Evolutionary conservation across 495 filamentous ascomycete genomes (phyloP).

Genomic region (Hypoxylon fuscum): DNA sequence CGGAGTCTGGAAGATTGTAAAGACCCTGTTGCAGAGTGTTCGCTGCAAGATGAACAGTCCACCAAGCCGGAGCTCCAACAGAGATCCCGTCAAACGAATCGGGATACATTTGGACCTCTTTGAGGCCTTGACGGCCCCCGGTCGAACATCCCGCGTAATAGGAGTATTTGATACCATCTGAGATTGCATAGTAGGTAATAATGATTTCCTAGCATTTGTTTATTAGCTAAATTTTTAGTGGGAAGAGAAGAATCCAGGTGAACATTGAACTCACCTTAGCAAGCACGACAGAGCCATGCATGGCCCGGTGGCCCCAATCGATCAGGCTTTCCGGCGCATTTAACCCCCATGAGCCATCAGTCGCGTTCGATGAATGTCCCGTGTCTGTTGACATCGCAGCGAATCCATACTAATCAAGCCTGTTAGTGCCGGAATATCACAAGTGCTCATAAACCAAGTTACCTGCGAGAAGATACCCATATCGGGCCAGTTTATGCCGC

Average conservation of each 20-base stretch:
- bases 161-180: constrained; percentile 49
- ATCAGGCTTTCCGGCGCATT: constrained; percentile 50
- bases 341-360: constrained; percentile 58
- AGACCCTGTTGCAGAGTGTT: constrained; percentile 52
- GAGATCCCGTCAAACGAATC: constrained; percentile 72
- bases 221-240: not conserved
- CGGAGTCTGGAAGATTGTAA: constrained; percentile 49
- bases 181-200: constrained; percentile 53
- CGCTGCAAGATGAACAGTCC: constrained; percentile 57
- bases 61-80: constrained; percentile 47
- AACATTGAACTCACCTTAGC: constrained; percentile 44
- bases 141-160: constrained; percentile 68
- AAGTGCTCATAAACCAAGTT: not conserved
- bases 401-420: constrained; percentile 53
- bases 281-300: constrained; percentile 59
- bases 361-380: constrained; percentile 56
- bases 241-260: not conserved
- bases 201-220: constrained; percentile 41
- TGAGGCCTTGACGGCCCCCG: constrained; percentile 66
- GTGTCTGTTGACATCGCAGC: constrained; percentile 65
- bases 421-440: not conserved
- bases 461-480: constrained; percentile 38
- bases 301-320: constrained; percentile 61
- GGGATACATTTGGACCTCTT: constrained; percentile 60
- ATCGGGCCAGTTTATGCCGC: constrained; percentile 55